Percentiles rank a stretch among this genome's conserved stretches.
These are phyloP conservation scores for Omphalotus olearius DNA, from an alignment of 1,284 basidiomycete species.

Conservation along the genomic window DNA sequence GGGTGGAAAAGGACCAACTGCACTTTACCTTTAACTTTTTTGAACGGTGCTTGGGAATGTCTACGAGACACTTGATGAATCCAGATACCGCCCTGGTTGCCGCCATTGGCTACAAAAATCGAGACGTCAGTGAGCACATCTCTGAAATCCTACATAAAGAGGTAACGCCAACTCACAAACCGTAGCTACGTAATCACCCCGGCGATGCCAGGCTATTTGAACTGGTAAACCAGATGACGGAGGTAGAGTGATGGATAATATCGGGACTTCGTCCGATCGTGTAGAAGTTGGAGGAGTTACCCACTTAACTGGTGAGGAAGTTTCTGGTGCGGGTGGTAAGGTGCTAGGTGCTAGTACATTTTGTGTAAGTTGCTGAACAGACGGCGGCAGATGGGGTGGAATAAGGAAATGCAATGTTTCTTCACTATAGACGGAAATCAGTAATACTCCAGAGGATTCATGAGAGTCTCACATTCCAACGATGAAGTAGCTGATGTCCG, in stretches of 20 bases:
- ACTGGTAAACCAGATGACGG: conserved; percentile 73
- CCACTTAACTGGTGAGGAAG: conserved; percentile 73
- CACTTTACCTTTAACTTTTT: conserved; percentile 86
- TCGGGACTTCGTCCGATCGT: conserved; percentile 46
- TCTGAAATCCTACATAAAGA: background rate
- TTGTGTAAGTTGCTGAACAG: conserved; percentile 59
- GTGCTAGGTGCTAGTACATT: conserved; percentile 60
- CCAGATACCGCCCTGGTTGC: conserved; percentile 73
- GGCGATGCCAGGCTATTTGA: conserved; percentile 90
- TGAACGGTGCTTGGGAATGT: conserved; percentile 97
- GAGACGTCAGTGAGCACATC: conserved; percentile 11
- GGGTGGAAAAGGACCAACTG: conserved; percentile 97
- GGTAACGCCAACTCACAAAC: conserved; percentile 58
- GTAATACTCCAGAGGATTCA: conserved; percentile 10
- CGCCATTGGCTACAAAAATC: conserved; percentile 47
- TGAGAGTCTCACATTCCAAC: conserved; percentile 67
- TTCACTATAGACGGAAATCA: conserved; percentile 46
- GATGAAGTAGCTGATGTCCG: conserved; percentile 78
- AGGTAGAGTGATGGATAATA: conserved; percentile 59
- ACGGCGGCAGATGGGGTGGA: conserved; percentile 68
- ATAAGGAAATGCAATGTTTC: conserved; percentile 81
- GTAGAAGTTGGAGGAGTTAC: conserved; percentile 39
- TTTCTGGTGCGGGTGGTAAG: conserved; percentile 53
- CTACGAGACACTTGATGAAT: conserved; percentile 94
- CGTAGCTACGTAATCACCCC: conserved; percentile 94